Evolutionary conservation across 371 early-diverging fungal genomes (phyloP).

Genomic region (Syncephalastrum monosporum): DNA sequence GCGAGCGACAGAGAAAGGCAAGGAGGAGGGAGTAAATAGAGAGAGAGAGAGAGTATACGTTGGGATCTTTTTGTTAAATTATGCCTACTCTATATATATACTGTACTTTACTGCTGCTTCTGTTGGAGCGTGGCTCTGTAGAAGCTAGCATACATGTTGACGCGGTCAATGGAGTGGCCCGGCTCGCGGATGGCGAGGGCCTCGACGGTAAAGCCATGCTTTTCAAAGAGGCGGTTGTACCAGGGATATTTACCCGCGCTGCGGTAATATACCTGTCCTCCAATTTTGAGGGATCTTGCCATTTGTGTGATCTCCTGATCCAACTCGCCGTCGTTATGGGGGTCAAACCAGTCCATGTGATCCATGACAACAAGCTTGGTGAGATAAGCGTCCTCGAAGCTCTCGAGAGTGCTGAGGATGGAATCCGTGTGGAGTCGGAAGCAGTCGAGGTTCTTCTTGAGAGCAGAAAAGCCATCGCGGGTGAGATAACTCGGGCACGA

Average conservation of each 20-base stretch:
- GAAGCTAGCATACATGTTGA: slow-evolving; percentile 85
- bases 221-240: slow-evolving; percentile 75
- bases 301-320: slow-evolving; percentile 70
- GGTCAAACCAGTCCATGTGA: slow-evolving; percentile 86
- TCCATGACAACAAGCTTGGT: slow-evolving; percentile 84
- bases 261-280: slow-evolving; percentile 80
- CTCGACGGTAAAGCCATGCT: slow-evolving; percentile 67
- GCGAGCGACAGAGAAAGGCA: too few species aligned
- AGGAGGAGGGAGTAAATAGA: too few species aligned
- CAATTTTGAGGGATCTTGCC: slow-evolving; percentile 54
- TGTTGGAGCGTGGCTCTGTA: slow-evolving; percentile 37
- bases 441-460: slow-evolving; percentile 58
- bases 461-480: slow-evolving; percentile 60
- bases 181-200: slow-evolving; percentile 67
- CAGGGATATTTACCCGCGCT: slow-evolving; percentile 80
- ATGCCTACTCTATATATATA: too few species aligned
- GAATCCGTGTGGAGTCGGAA: slow-evolving; percentile 81
- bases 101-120: background rate
- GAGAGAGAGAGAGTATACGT: too few species aligned
- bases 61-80: too few species aligned
- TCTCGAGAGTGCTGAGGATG: slow-evolving; percentile 63
- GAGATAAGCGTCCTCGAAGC: slow-evolving; percentile 61
- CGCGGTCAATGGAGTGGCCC: slow-evolving; percentile 72
- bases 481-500: slow-evolving; percentile 79
- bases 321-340: slow-evolving; percentile 49